phyloP scores from a whole-genome alignment of 805 yeast genomes.

The Barnettozyma pratensis region DNA sequence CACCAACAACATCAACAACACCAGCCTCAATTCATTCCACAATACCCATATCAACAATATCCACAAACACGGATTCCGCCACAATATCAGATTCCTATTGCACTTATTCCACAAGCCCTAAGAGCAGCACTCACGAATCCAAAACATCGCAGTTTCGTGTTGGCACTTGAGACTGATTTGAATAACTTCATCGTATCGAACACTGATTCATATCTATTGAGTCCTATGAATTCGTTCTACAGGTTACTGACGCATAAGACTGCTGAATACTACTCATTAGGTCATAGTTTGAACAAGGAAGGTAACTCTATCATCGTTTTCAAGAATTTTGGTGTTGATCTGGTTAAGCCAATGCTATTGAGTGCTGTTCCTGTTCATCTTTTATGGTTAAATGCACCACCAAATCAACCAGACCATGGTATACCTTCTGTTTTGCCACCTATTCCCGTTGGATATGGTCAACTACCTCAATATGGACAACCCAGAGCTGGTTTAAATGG shows the following conservation, averaged over 20 bases:
- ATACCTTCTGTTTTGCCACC: not conserved
- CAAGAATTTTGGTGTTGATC: slow-evolving; percentile 29
- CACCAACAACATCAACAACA: not conserved
- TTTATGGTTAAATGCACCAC: slow-evolving; percentile 12
- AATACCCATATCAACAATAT: not conserved
- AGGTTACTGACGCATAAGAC: slow-evolving; percentile 64
- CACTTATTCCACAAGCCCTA: slow-evolving; percentile 25
- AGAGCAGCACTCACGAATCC: slow-evolving; percentile 36
- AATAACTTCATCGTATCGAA: slow-evolving; percentile 38
- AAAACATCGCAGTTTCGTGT: slow-evolving; percentile 45
- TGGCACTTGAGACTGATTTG: slow-evolving; percentile 44
- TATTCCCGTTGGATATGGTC: not conserved
- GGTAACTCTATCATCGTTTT: slow-evolving; percentile 42
- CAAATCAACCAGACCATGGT: slow-evolving; percentile 11
- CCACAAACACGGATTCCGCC: not conserved
- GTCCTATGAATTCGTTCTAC: slow-evolving; percentile 57
- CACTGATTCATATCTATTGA: slow-evolving; percentile 36
- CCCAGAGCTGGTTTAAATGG: not conserved
- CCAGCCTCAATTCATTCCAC: not conserved
- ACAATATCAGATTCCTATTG: not conserved
- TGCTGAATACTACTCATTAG: slow-evolving; percentile 60
- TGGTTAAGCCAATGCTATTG: slow-evolving; percentile 13
- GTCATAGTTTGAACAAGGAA: slow-evolving; percentile 48
- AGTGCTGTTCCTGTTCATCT: slow-evolving; percentile 11
- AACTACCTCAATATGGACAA: not conserved